phyloP scores from a whole-genome alignment of 2,329 filamentous ascomycete species.

The Trichoderma sp. region DNA sequence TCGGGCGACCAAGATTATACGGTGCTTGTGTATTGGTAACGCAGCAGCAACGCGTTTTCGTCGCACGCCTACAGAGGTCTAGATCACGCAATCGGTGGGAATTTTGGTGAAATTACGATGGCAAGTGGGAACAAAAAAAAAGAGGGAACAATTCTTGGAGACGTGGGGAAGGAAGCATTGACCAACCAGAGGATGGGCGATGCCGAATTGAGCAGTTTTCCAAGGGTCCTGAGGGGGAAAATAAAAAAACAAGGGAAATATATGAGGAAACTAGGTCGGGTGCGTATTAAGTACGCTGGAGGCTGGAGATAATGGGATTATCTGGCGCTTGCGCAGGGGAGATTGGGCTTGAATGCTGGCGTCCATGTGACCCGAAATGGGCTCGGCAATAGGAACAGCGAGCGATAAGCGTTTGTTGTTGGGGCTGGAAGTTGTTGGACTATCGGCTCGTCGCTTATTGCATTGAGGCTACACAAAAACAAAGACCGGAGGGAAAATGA shows the following conservation, averaged over 20 bases:
- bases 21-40: background rate
- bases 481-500: background rate
- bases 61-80: conserved; percentile 8
- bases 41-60: background rate
- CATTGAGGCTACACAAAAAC: background rate
- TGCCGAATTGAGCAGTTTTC: conserved; percentile 18
- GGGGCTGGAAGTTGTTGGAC: background rate
- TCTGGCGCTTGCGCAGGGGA: conserved; percentile 12
- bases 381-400: background rate
- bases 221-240: background rate
- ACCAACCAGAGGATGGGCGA: conserved; percentile 1
- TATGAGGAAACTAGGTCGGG: no score
- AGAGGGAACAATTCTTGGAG: background rate
- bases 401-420: background rate
- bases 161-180: background rate
- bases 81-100: conserved; percentile 19
- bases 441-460: conserved; percentile 13
- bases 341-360: background rate
- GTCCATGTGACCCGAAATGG: background rate
- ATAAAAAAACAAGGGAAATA: background rate
- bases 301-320: background rate
- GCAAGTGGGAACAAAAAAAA: background rate
- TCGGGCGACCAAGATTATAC: background rate
- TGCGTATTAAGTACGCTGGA: no score
- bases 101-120: background rate